Evolutionary conservation across 106 monocot genomes (phyloP).

Genomic region (Chionographis japonica): DNA sequence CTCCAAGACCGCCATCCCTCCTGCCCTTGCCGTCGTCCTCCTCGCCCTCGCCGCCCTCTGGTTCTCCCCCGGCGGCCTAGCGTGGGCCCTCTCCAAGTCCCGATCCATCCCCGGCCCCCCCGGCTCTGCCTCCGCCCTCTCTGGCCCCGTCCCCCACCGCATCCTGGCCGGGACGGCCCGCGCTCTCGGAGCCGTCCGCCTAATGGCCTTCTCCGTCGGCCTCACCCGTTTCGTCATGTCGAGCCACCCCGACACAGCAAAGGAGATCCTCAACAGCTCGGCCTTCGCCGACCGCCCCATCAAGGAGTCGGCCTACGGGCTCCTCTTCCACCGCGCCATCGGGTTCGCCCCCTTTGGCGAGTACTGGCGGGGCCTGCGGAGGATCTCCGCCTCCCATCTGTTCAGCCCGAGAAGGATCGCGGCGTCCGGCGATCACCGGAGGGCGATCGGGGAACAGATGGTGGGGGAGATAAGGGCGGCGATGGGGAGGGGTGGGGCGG

Average conservation of each 20-base stretch:
- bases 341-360: slow-evolving; percentile 37
- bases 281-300: slow-evolving; percentile 31
- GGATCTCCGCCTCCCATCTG: slow-evolving; percentile 25
- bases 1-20: neutral
- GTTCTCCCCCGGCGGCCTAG: slow-evolving; percentile 24
- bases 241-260: slow-evolving; percentile 37
- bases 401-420: slow-evolving; percentile 23
- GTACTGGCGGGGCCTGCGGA: slow-evolving; percentile 26
- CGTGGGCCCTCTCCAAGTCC: slow-evolving; percentile 19
- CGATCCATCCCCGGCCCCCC: slow-evolving; percentile 19
- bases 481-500: slow-evolving; percentile 16
- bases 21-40: slow-evolving; percentile 3
- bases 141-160: slow-evolving; percentile 22
- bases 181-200: neutral
- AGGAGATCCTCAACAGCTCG: slow-evolving; percentile 29
- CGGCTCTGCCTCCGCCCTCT: slow-evolving; percentile 12
- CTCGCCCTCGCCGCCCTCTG: neutral
- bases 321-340: slow-evolving; percentile 37
- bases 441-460: slow-evolving; percentile 13
- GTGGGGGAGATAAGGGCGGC: slow-evolving; percentile 1
- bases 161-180: slow-evolving; percentile 4
- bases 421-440: slow-evolving; percentile 5
- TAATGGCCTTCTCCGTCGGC: slow-evolving; percentile 48
- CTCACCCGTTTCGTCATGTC: slow-evolving; percentile 39
- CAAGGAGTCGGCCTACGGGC: slow-evolving; percentile 34